Conservation (phyloP, 2,329 filamentous ascomycete genomes). For the Arthrobotrys megalospora region DNA sequence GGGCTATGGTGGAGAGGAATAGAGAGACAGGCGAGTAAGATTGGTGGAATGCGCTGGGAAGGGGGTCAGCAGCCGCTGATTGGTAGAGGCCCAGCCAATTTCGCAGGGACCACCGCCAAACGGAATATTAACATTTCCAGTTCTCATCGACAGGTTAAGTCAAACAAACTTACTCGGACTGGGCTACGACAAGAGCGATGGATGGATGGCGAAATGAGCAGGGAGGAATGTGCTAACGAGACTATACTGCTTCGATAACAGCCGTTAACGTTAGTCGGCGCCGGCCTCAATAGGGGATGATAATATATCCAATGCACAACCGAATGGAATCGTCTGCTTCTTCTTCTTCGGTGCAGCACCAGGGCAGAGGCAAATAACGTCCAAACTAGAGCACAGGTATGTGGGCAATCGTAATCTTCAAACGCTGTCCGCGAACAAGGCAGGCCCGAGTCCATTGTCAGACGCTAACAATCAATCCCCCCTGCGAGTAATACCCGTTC, state of each 20-base stretch:
- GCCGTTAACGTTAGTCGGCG: background rate
- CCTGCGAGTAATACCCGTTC: conserved; percentile 58
- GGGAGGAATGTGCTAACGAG: conserved; percentile 1
- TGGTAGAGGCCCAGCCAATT: conserved; percentile 31
- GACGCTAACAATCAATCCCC: conserved; percentile 37
- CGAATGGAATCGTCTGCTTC: background rate
- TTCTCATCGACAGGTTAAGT: background rate
- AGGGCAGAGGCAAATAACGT: background rate
- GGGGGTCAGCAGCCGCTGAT: conserved; percentile 22
- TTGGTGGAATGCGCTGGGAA: conserved; percentile 30
- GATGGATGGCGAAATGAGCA: conserved; percentile 3
- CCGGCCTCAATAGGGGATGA: conserved; percentile 6
- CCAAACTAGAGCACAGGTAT: background rate
- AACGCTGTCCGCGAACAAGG: conserved; percentile 39
- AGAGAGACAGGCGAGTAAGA: conserved; percentile 24
- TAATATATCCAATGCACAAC: too few relatives aligned
- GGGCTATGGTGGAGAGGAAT: conserved; percentile 15
- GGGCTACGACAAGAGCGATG: background rate
- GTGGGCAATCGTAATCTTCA: conserved; percentile 17
- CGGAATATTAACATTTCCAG: conserved; percentile 44
- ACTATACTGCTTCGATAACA: background rate
- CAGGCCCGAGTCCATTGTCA: conserved; percentile 6
- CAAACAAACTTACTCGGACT: too few relatives aligned
- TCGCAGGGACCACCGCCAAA: conserved; percentile 50
- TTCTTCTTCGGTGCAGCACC: too few relatives aligned